Conservation (phyloP, 1,284 basidiomycete species). For the Ustilago vetiveriae region DNA sequence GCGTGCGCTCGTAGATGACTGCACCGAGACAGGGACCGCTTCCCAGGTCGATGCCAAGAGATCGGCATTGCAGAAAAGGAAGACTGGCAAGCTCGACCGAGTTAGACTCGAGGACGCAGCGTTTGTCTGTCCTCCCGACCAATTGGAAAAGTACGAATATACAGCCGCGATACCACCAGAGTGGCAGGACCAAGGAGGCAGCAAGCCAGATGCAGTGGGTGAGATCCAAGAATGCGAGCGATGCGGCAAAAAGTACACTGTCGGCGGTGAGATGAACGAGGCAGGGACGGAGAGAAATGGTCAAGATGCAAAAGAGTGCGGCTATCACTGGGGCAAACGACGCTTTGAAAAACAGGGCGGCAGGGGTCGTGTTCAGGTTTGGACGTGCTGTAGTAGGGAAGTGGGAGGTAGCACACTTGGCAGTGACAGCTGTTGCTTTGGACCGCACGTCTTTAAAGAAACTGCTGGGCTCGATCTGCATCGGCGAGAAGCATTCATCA, state of each 20-base stretch:
- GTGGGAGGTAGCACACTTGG: constrained; percentile 49
- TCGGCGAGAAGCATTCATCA: constrained; percentile 54
- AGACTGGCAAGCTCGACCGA: constrained; percentile 35
- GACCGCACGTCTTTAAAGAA: constrained; percentile 65
- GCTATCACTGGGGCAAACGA: constrained; percentile 58
- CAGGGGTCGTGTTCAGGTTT: constrained; percentile 44
- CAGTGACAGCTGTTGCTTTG: constrained; percentile 54
- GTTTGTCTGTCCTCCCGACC: constrained; percentile 50
- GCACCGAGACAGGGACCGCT: constrained; percentile 53
- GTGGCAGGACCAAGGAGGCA: constrained; percentile 44
- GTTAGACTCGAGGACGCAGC: constrained; percentile 39
- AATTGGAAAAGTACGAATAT: constrained; percentile 52
- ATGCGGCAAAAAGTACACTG: constrained; percentile 53
- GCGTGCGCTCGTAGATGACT: constrained; percentile 16
- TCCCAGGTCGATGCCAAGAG: constrained; percentile 51
- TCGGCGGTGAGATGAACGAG: constrained; percentile 45
- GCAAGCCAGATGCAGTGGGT: constrained; percentile 43
- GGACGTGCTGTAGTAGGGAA: constrained; percentile 59
- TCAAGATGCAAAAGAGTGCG: constrained; percentile 50
- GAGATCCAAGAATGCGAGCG: constrained; percentile 55
- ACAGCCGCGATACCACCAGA: constrained; percentile 37
- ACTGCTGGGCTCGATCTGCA: constrained; percentile 51
- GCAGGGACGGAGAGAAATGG: constrained; percentile 21
- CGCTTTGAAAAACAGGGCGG: constrained; percentile 44
- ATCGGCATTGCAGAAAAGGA: constrained; percentile 10